Evolutionary conservation across 2,329 filamentous ascomycete genomes (phyloP), one percentile per base, ranked within the genome.

Genomic region (Fusarium miscanthi): DNA sequence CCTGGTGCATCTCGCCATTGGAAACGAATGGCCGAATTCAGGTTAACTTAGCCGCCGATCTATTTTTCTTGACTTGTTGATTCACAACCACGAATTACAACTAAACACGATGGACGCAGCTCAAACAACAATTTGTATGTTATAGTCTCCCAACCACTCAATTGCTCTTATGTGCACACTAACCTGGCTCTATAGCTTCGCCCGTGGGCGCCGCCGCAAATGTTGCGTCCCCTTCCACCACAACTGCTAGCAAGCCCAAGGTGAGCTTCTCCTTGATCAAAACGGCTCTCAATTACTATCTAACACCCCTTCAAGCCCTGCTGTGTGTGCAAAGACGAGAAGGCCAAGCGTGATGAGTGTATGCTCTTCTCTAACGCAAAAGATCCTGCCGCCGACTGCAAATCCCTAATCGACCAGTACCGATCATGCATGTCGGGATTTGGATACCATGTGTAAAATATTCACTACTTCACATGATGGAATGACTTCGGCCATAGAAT

Each of bases 311-410:
- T n/a, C 3, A 66, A 98, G 94, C 95, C 95, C 46, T 98, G 96
- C 89, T 98, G 96, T 81, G 96, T 98, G 35, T 99, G 96, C 90
- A 98, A 95, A 81, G 90, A 96, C 48, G 94, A 99, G 83, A 99
- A 99, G 84, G 87, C 93, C 42, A 89, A 89, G 76, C 94, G 96
- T 72, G 96, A 99, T 85, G 95, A 99, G 84, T 99, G 96, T 87
- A 98, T 99, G 95, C 93, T 99, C 63, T 98, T 98, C 86, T 97
- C 94, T 62, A 94, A 90, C 71, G 88, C 93, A 69, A 88, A 91
- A 79, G 92, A 98, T 80, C 94, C 96, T 42, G 89, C 93, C 77
- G 88, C 90, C 79, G 94, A 97, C 78, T 99, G 96, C 87, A 88
- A 91, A 82, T 88, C 91, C 56, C 88, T 94, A 70, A 93, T 99